Percentiles rank a stretch among this genome's conserved stretches.
phyloP scores from a whole-genome alignment of 768 basidiomycete genomes.

The Suillus clintonianus region DNA sequence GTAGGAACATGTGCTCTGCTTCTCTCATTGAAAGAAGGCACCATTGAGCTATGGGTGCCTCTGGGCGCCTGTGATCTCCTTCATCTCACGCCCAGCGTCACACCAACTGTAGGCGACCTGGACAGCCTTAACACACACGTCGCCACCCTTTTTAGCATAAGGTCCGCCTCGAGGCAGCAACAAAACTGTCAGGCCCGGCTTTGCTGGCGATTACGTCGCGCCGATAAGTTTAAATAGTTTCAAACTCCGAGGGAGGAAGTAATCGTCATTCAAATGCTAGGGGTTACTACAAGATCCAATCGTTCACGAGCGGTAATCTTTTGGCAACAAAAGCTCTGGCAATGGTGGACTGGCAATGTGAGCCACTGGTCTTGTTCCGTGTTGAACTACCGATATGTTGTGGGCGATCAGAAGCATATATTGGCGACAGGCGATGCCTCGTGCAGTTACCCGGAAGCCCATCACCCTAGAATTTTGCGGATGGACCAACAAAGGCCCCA shows the following conservation, averaged over 20 bases:
- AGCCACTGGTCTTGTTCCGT: background rate
- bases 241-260: background rate
- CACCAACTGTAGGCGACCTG: background rate
- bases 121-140: background rate
- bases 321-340: background rate
- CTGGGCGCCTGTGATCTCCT: constrained; percentile 5
- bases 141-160: constrained; percentile 2
- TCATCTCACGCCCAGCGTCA: background rate
- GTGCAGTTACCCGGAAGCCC: background rate
- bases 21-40: background rate
- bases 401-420: background rate
- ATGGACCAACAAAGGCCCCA: background rate
- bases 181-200: background rate
- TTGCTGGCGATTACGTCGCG: background rate
- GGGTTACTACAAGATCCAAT: background rate
- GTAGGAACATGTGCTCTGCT: constrained; percentile 19
- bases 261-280: background rate
- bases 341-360: background rate
- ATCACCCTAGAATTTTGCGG: background rate
- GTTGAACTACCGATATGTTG: background rate
- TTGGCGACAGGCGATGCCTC: background rate
- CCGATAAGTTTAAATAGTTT: background rate
- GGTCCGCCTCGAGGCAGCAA: constrained; percentile 13
- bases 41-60: background rate
- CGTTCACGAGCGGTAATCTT: no score